A percentile compares a stretch with the other conserved stretches of the same genome.
phyloP scores from a whole-genome alignment of 805 yeast species.

The Novakomyces olei region DNA sequence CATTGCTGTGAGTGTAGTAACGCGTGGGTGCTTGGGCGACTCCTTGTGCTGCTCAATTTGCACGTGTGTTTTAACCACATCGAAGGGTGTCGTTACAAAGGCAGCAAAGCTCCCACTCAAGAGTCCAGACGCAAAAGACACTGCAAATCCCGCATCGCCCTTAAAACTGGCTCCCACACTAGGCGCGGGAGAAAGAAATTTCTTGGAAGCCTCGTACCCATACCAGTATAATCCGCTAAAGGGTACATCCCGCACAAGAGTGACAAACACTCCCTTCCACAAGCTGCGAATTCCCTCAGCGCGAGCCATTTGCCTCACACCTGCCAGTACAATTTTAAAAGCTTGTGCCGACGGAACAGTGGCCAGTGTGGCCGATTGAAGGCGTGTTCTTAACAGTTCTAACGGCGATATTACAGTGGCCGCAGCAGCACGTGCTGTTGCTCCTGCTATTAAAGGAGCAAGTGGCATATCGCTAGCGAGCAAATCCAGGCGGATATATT shows the following conservation, averaged over 20 bases:
- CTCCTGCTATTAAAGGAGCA: constrained; percentile 71
- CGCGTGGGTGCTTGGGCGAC: constrained; percentile 3
- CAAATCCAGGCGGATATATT: constrained; percentile 58
- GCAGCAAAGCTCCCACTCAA: constrained; percentile 74
- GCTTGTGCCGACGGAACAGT: constrained; percentile 10
- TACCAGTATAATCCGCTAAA: constrained; percentile 86
- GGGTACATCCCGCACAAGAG: constrained; percentile 94
- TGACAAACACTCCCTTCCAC: constrained; percentile 67
- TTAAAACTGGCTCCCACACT: not conserved
- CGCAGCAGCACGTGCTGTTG: constrained; percentile 57
- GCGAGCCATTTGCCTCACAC: constrained; percentile 29
- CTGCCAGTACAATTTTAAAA: constrained; percentile 27
- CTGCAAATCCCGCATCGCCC: constrained; percentile 11
- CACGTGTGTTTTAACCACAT: constrained; percentile 85
- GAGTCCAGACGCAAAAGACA: constrained; percentile 54
- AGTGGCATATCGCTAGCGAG: constrained; percentile 22
- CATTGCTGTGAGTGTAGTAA: constrained; percentile 16
- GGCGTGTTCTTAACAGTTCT: constrained; percentile 66
- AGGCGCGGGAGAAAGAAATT: constrained; percentile 3
- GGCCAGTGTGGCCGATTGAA: constrained; percentile 25
- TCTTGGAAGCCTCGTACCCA: constrained; percentile 9
- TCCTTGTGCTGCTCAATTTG: constrained; percentile 28
- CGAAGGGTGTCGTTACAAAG: constrained; percentile 76
- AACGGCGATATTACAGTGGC: constrained; percentile 73
- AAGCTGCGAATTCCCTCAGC: constrained; percentile 38